phyloP scores from a whole-genome alignment of 2,329 filamentous ascomycete species.

The Cordyceps pruinosa region DNA sequence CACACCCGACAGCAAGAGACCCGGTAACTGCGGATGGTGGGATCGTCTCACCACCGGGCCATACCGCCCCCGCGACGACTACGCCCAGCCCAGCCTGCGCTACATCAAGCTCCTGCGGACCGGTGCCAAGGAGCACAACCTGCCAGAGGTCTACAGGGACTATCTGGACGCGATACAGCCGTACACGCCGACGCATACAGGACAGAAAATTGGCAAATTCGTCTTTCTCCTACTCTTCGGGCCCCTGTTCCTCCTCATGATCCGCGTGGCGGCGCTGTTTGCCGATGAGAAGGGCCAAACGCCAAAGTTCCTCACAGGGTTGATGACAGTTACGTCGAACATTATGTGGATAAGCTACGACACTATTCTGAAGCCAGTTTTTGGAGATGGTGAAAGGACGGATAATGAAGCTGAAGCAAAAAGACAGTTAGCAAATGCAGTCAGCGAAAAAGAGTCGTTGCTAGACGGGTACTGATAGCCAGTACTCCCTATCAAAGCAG shows the following conservation, averaged over 20 bases:
- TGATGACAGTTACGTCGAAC: constrained; percentile 47
- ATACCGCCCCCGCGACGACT: constrained; percentile 57
- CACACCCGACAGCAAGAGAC: constrained; percentile 28
- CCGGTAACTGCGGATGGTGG: constrained; percentile 37
- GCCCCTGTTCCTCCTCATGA: constrained; percentile 48
- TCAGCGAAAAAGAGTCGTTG: constrained; percentile 5
- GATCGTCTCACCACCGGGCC: constrained; percentile 37
- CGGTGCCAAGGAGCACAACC: constrained; percentile 71
- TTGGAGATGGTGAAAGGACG: constrained; percentile 81
- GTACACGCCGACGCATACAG: constrained; percentile 60
- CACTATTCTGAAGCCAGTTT: constrained; percentile 47
- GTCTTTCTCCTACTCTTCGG: constrained; percentile 55
- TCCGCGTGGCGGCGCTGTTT: constrained; percentile 39
- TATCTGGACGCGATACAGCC: constrained; percentile 64
- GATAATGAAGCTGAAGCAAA: constrained; percentile 20
- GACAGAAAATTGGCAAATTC: constrained; percentile 59
- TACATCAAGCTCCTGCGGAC: constrained; percentile 76
- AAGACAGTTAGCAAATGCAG: constrained; percentile 1
- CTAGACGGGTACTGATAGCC: neutral
- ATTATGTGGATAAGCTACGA: constrained; percentile 42
- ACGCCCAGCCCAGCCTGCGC: constrained; percentile 75
- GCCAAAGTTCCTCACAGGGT: constrained; percentile 58
- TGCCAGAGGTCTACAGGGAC: constrained; percentile 69
- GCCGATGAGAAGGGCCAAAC: constrained; percentile 59
- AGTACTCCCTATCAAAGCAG: neutral